Base-by-base conservation (phyloP, 2,329 filamentous ascomycete genomes). In the Lecanicillium sp. region DNA sequence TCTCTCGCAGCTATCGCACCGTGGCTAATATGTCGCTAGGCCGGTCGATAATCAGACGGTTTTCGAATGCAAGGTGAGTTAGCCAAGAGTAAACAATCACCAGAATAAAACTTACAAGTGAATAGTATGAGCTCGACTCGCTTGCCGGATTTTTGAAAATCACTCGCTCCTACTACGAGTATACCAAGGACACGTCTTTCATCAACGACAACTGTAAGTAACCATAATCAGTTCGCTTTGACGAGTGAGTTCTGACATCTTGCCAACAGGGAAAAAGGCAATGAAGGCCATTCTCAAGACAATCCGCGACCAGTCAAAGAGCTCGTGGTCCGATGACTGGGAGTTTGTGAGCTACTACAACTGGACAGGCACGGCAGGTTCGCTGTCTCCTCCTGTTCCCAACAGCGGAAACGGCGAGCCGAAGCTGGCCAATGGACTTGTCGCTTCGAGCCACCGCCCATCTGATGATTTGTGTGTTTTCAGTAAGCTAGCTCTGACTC, bases 101-200 rank as follows among this genome's bases (percentile, higher is more conserved):
- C 29, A 11, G 5, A 12, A 9, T 6, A 25, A 4, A 4, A 12
- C 38, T 41, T 15, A 33, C 7, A 6, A 25, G 16, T 3, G 22
- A 12, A 4, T 89, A 94, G 63, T 94, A 90, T 60, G 88, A 94
- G 61, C 75, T 95, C 28, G 88, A 94, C 64, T 90, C 85, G 7
- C 73, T 94, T 3, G 87, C 87, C 0, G 80, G 85, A 31, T 95
- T 94, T 58, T 70, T 95, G n/a, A 78, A 84, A 30, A 70, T 94
- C 4, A 79, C 78, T 2, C 81, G 85, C 35, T 79, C 89, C 43
- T 94, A 92, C 62, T 73, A 85, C 58, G 69, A 74, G 18, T 70
- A 76, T 45, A 89, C 85, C 0, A 72, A 72, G 0, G 85, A 85
- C 15, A 73, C 70, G 3, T 74, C 73, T 41, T 83, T 83, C 33